Evolutionary conservation across 768 basidiomycete genomes (phyloP), one percentile per base, ranked within the genome.

Genomic region (Lactifluus piperatus): DNA sequence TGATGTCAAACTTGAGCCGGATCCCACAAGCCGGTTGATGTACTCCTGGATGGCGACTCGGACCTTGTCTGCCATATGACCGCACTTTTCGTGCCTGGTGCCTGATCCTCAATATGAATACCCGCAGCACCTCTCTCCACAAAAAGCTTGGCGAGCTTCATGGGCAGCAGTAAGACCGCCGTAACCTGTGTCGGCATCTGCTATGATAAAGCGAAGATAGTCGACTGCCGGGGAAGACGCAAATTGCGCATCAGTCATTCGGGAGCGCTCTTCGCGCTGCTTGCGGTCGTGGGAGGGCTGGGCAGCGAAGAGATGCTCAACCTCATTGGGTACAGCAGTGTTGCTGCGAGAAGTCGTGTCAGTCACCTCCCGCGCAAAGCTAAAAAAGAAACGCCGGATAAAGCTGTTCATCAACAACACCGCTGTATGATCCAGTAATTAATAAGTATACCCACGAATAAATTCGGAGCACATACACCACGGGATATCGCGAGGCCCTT

Each of bases 261-360:
- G 76, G 0, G 86, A 82, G 24, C 92, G 88, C 7, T 76, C 81
- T 69, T 93, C 89, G 55, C 83, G 85, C 71, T 98, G 95, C 73
- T 97, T 98, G 64, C 95, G 87, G 75, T 99, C 97, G 71, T 99
- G 97, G 85, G 97, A 98, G 44, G 97, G 84, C 71, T 98, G 97
- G 0, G 97, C 95, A 79, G 88, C 82, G 82, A 98, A 98, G 54
- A 98, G 80, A 64, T 98, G 97, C 71, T 97, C 92, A 63, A 98
- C 97, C 79, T 97, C 97, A 80, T 91, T 92, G 2, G 97, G 97
- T 1, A 98, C 95, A 22, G 97, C 97, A 77, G 11, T 27, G 29
- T 60, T 22, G 14, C 27, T 65, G 44, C 58, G 37, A 24, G 11
- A 2, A 27, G n/a, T n/a, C n/a, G n/a, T n/a, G n/a, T n/a, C n/a